Percentiles rank a stretch among this genome's conserved stretches.
phyloP scores from a whole-genome alignment of 768 basidiomycete genomes.

The Gyrodon lividus region DNA sequence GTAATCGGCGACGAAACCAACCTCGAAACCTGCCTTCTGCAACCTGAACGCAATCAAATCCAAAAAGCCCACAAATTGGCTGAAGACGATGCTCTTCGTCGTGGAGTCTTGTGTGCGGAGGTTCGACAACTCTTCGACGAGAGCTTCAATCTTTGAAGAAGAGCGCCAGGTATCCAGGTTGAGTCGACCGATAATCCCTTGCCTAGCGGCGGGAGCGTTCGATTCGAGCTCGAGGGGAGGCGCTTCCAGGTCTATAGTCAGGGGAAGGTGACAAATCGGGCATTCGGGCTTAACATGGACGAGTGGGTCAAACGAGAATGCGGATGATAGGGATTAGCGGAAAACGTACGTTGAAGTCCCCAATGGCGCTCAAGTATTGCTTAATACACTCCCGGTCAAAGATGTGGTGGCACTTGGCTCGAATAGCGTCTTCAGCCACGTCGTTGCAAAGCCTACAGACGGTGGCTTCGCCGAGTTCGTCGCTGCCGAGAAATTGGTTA shows the following conservation, averaged over 20 bases:
- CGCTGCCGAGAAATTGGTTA: conserved; percentile 50
- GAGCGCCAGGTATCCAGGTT: conserved; percentile 90
- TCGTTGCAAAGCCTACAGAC: conserved; percentile 97
- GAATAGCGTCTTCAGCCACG: conserved; percentile 94
- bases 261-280: conserved; percentile 88
- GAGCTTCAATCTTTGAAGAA: conserved; percentile 95
- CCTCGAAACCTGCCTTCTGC: conserved; percentile 89
- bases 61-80: conserved; percentile 90
- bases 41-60: conserved; percentile 92
- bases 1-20: conserved; percentile 34
- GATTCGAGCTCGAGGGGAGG: conserved; percentile 86
- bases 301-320: neutral
- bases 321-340: neutral
- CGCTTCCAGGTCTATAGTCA: conserved; percentile 96
- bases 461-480: conserved; percentile 69
- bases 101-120: conserved; percentile 82
- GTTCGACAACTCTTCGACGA: conserved; percentile 90
- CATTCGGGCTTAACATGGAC: conserved; percentile 67
- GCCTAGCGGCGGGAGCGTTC: conserved; percentile 48
- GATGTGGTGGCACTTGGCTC: conserved; percentile 89
- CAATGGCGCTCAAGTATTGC: conserved; percentile 79
- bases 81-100: conserved; percentile 96
- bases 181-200: conserved; percentile 91
- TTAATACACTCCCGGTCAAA: conserved; percentile 96
- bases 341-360: conserved; percentile 58